A percentile compares a stretch with the other conserved stretches of the same genome.
Evolutionary conservation across 257 asterid species (phyloP).

Genomic region (Oldenlandia corymbosa): DNA sequence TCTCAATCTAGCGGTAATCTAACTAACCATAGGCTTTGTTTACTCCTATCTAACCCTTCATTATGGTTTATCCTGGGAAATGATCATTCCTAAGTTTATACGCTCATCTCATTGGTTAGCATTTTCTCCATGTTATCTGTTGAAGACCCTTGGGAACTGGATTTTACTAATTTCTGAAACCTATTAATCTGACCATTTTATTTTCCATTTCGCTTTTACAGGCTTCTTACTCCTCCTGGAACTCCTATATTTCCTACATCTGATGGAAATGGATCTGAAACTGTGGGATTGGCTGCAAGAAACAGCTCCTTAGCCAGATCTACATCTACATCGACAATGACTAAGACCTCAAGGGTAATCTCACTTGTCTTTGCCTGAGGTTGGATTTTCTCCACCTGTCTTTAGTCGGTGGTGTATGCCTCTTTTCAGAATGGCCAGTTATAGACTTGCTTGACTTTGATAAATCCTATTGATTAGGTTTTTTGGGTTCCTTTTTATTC

Average conservation of each 20-base stretch:
- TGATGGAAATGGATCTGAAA: slow-evolving; percentile 59
- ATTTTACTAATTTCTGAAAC: no score
- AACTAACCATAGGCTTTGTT: neutral
- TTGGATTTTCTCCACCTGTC: slow-evolving; percentile 7
- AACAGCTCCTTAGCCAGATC: slow-evolving; percentile 62
- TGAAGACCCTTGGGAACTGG: no score
- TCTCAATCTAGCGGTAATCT: neutral
- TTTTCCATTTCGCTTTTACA: slow-evolving; percentile 22
- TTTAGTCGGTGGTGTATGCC: neutral
- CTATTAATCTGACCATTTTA: neutral
- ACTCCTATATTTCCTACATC: slow-evolving; percentile 82
- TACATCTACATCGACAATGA: slow-evolving; percentile 34
- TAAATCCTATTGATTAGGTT: neutral
- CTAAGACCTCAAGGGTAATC: slow-evolving; percentile 88
- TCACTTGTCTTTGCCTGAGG: slow-evolving; percentile 7
- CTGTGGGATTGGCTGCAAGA: slow-evolving; percentile 53
- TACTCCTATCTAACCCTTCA: neutral
- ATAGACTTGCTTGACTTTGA: neutral
- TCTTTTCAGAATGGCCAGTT: neutral
- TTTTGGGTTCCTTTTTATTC: no score
- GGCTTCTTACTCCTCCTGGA: slow-evolving; percentile 99
- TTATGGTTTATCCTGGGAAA: neutral
- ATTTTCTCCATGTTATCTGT: no score
- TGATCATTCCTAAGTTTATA: neutral
- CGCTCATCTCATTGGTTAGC: neutral